Conservation (phyloP, 2,329 filamentous ascomycete species). For the Lecanicillium sp. region DNA sequence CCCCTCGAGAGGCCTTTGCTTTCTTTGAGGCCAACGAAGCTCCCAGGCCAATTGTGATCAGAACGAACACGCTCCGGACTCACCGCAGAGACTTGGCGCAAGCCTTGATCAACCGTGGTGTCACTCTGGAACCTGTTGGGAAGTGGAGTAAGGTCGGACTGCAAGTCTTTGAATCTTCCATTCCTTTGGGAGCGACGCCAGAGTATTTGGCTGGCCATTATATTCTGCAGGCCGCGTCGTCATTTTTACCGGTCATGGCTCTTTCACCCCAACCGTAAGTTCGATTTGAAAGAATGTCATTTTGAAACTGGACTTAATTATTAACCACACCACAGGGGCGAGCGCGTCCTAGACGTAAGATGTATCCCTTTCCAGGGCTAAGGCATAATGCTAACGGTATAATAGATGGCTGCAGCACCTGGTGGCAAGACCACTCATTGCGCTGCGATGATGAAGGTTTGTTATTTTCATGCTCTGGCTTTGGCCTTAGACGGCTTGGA, state of each 20-base stretch:
- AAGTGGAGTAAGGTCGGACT: constrained; percentile 99
- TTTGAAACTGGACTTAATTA: not conserved
- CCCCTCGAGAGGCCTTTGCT: constrained; percentile 87
- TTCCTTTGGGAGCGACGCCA: constrained; percentile 85
- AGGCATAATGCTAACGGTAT: not conserved
- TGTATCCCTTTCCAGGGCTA: not conserved
- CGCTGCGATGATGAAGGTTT: constrained; percentile 76
- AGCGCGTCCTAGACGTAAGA: constrained; percentile 69
- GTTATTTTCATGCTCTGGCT: not conserved
- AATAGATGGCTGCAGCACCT: constrained; percentile 75
- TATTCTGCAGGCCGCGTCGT: constrained; percentile 93
- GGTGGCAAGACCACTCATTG: constrained; percentile 96
- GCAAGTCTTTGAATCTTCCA: constrained; percentile 86
- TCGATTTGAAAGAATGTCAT: not conserved
- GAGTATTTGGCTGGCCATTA: constrained; percentile 98
- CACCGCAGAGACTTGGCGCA: constrained; percentile 78
- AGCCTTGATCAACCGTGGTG: constrained; percentile 89
- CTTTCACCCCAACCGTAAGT: constrained; percentile 80
- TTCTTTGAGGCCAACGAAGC: constrained; percentile 99
- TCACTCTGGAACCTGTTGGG: constrained; percentile 91
- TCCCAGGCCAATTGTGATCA: constrained; percentile 85
- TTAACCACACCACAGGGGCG: constrained; percentile 28
- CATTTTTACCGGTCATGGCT: constrained; percentile 96
- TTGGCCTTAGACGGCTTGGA: too few species aligned
- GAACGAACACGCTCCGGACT: constrained; percentile 88